phyloP scores from a whole-genome alignment of 2,329 filamentous ascomycete species.

The Aurifilum marmelostoma region DNA sequence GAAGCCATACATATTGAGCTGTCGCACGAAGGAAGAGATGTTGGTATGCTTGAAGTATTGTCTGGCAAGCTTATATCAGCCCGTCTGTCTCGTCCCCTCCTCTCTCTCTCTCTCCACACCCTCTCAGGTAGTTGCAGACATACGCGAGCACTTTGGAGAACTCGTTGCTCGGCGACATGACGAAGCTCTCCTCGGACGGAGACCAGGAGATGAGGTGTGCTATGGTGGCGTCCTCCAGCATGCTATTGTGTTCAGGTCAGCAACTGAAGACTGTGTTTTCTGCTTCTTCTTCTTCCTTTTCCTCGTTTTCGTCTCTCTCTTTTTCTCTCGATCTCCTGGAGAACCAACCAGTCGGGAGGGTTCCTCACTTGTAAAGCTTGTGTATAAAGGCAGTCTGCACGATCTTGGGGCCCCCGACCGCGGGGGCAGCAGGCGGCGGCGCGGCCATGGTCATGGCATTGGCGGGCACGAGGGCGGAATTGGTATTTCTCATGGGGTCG shows the following conservation, averaged over 20 bases:
- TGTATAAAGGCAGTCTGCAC: constrained; percentile 99
- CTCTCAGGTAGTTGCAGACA: constrained; percentile 46
- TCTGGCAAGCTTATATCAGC: constrained; percentile 49
- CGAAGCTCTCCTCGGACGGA: constrained; percentile 89
- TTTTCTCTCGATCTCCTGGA: too few relatives aligned
- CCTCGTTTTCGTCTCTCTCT: too few relatives aligned
- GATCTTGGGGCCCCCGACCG: constrained; percentile 91
- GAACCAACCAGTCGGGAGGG: too few relatives aligned
- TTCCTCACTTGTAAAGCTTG: constrained; percentile 89
- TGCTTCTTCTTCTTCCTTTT: not conserved
- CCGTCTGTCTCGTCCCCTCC: not conserved
- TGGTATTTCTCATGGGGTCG: constrained; percentile 39
- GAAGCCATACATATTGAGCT: constrained; percentile 99
- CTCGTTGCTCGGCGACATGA: constrained; percentile 96
- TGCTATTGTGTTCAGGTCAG: constrained; percentile 58
- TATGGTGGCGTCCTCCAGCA: constrained; percentile 93
- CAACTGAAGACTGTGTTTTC: constrained; percentile 29
- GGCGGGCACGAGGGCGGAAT: constrained; percentile 35
- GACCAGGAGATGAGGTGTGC: constrained; percentile 98
- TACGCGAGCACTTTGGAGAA: constrained; percentile 98
- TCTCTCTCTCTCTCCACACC: too few relatives aligned
- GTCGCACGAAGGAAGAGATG: constrained; percentile 96
- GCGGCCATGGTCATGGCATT: constrained; percentile 52
- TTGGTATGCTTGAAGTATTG: constrained; percentile 99
- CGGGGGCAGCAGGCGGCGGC: constrained; percentile 64